Evolutionary conservation across 1,284 basidiomycete species (phyloP), one percentile per base, ranked within the genome.

Genomic region (Trametes pubescens): DNA sequence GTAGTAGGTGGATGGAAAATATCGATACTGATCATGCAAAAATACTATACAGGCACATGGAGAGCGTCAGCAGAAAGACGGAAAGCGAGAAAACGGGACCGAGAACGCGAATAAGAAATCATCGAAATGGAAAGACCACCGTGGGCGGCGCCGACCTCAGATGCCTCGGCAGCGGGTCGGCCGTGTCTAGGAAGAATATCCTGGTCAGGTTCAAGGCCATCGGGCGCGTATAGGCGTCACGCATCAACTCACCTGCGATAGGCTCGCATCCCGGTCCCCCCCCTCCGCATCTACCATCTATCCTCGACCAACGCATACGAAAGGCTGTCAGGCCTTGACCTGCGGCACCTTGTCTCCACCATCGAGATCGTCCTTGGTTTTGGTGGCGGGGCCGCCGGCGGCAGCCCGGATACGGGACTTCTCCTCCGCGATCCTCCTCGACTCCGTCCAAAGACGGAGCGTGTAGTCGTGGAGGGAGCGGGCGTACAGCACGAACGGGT

Each of bases 401-500:
- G 70, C 72, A n/a, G 68, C 69, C 57, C 67, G 70, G 24, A 59
- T 52, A 56, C 77, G 76, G 21, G 81, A 78, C 69, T 79, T 80
- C 72, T 88, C 85, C 72, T 90, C 88, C 40, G 83, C 84, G 61
- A 81, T 73, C 67, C 83, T 81, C 69, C 87, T 80, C 13, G 88
- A 88, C 72, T 90, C 86, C 53, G 85, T 85, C 88, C 89, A 91
- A 51, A 89, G 79, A 46, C 74, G 80, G 59, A 90, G 82, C 37
- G 89, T 91, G 69, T 90, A 90, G 62, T 88, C 82, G 73, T 90
- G 86, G 40, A 91, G 76, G 48, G 87, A 82, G 67, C 83, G 84
- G 14, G 89, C 84, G 72, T 91, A 91, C 40, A 79, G 76, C 54
- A 80, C 73, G 70, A 89, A 74, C 1, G 77, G 72, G 53, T 77